Percentiles rank a stretch among this genome's conserved stretches.
These are phyloP conservation scores for Boletus subcaerulescens DNA, from an alignment of 768 basidiomycete genomes.

Conservation along the genomic window DNA sequence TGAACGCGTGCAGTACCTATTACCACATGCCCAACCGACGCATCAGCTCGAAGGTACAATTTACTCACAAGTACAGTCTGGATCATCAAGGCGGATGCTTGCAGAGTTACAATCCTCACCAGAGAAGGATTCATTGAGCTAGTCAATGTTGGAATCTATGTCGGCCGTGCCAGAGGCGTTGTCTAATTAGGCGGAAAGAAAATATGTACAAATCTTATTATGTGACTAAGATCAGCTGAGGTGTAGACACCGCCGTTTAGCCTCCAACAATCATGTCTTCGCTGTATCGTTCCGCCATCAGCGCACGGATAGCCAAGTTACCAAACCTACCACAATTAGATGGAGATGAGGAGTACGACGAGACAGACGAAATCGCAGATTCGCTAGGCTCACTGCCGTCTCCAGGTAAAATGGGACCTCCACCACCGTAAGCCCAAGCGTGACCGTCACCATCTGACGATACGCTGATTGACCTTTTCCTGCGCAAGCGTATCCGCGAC, in stretches of 20 bases:
- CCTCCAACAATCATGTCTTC: constrained; percentile 50
- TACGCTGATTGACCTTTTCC: constrained; percentile 16
- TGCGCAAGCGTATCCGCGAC: constrained; percentile 27
- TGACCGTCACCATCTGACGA: not conserved
- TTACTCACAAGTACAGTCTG: too few relatives aligned
- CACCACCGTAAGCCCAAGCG: constrained; percentile 52
- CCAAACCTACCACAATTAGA: constrained; percentile 49
- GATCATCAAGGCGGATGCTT: too few relatives aligned
- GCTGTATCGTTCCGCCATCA: constrained; percentile 74
- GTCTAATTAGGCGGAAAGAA: too few relatives aligned
- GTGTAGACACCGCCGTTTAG: not conserved
- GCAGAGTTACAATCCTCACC: too few relatives aligned
- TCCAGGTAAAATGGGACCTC: constrained; percentile 49
- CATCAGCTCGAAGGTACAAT: too few relatives aligned
- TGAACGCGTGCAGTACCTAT: too few relatives aligned
- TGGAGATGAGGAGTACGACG: constrained; percentile 41
- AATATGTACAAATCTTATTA: too few relatives aligned
- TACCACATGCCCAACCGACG: too few relatives aligned
- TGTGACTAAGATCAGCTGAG: not conserved
- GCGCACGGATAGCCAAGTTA: constrained; percentile 72
- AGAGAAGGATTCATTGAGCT: too few relatives aligned
- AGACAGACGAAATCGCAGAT: constrained; percentile 52
- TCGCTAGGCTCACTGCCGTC: constrained; percentile 59
- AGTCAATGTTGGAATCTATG: too few relatives aligned
- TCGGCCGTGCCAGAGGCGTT: too few relatives aligned